Base-by-base conservation (phyloP, 306 rosid species). In the Citrullus amarus region DNA sequence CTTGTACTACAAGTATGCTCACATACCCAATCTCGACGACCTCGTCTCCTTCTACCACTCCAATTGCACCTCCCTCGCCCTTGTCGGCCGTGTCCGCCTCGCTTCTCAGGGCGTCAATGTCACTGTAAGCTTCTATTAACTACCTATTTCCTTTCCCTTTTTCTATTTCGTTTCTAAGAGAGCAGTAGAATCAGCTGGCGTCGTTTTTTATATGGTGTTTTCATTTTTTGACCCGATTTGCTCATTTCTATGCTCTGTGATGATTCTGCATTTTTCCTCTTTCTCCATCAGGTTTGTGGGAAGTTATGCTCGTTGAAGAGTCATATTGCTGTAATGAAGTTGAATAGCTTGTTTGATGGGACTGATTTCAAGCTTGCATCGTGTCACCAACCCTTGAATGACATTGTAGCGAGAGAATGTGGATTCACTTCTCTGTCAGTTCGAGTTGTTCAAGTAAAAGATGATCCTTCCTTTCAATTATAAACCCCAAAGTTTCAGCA, bases 281-380 rank as follows among this genome's bases (percentile, higher is more conserved):
- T 68, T 62, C 48, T 17, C 34, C 32, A 12, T 9, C 77, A 91
- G 97, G 92, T 95, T 75, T 94, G 97, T 18, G 98, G 95, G 77
- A 89, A 82, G 81, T 78, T 92, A 18, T 67, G 83, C 67, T 90
- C 88, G 43, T 81, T 95, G 86, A 82, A 89, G 81, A 81, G 56
- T 36, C 98, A 92, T 89, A 82, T 95, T 54, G 82, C 86, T 16
- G 87, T 66, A 28, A 82, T 92, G 58, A 88, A 89, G 81, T 82
- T 83, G 9, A 62, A 80, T 76, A n/a, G 36, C 55, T 79, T 87
- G 58, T 92, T 92, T 72, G 84, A 84, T 56, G 91, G 86, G n/a
- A 88, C 98, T 38, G 95, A 92, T 83, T 92, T 95, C 86, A 95
- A 95, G 92, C 95, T 95, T 17, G 96, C 96, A 25, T 60, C 90